Evolutionary conservation across 257 asterid species (phyloP), one percentile per base, ranked within the genome.

Genomic region (Cinchona pubescens): DNA sequence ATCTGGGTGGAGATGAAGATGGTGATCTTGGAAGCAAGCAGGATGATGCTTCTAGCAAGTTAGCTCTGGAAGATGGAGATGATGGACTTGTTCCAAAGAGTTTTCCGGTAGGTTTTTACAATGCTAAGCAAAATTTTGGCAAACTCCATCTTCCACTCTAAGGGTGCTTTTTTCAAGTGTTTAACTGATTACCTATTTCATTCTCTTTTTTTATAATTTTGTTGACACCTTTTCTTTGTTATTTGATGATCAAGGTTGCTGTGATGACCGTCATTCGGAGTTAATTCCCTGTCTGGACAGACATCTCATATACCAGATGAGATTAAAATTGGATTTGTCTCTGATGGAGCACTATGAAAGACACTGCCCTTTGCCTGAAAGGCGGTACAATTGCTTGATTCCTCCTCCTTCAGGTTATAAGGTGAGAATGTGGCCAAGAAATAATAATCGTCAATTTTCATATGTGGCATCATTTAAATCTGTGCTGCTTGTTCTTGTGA

Each of bases 311-410:
- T 96, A 91, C 72, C 99, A 93, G 77, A 90, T 81, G 89, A 88
- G 97, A 87, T 59, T 93, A 85, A 96, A 96, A 81, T 83, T 93
- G 91, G 98, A 96, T 81, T 85, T 96, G 40, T 84, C 96, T 58
- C 72, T 96, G 83, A 96, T 95, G 99, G 99, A 96, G 91, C 99
- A 96, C 88, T 96, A 96, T 75, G 99, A 96, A 85, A 88, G 99
- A 69, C 97, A 91, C 82, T 93, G 97, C 83, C 98, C 98, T 15
- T 79, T 84, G 80, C 97, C 96, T n/a, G 98, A 93, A 80, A 89
- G 98, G 82, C 89, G 91, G 67, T 93, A 60, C 83, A 93, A 93
- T 85, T 93, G 98, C 82, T 80, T 91, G 86, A 93, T 93, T 83
- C 97, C 98, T 82, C 98, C 98, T 72, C 98, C 98, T 67, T 78